Evolutionary conservation across 169 alveolate species (phyloP), one percentile per base, ranked within the genome.

Genomic region (Amoebophrya sp.): DNA sequence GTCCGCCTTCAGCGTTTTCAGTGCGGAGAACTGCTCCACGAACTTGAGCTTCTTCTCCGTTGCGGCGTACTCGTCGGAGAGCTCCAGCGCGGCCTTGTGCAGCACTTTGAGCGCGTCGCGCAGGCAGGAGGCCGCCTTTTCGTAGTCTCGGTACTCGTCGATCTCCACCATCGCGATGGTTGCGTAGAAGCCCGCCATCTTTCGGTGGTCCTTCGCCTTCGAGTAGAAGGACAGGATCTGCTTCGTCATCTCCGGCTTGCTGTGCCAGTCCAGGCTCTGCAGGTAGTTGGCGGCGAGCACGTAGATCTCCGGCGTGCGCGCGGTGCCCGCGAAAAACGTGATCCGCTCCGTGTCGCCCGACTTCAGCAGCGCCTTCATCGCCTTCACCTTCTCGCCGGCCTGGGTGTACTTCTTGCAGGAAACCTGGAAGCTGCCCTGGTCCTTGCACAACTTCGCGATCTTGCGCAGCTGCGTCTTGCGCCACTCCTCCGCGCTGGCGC

Each of bases 251-350:
- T 96, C 96, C 15, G 96, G 96, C 40, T 94, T 94, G 50, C 95
- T 95, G 70, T 95, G 95, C 97, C 97, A 95, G 70, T 96, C 97
- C 40, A 95, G 93, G 69, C 94, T 95, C 90, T 95, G 94, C 43
- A 96, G 91, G 92, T 93, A 95, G 88, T 96, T 96, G 18, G 96
- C 97, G 26, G 97, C 98, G 40, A 96, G 90, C 88, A 95, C 90
- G 91, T 92, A 96, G 31, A 96, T 94, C 92, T 96, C 96, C 40
- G 97, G 94, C 88, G 92, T 93, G 89, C 97, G 93, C 29, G 97
- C 97, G 48, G 93, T 95, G 88, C 94, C 94, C 2, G 98, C 98
- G 92, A 90, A 96, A 34, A 93, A 95, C 50, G 95, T 94, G 69
- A 96, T 95, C 91, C 94, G 94, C 67, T 95, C 95, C 42, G 93